A percentile compares a stretch with the other conserved stretches of the same genome.
Evolutionary conservation across 2,329 filamentous ascomycete species (phyloP).

Genomic region (Penicillium psychrosexuale): DNA sequence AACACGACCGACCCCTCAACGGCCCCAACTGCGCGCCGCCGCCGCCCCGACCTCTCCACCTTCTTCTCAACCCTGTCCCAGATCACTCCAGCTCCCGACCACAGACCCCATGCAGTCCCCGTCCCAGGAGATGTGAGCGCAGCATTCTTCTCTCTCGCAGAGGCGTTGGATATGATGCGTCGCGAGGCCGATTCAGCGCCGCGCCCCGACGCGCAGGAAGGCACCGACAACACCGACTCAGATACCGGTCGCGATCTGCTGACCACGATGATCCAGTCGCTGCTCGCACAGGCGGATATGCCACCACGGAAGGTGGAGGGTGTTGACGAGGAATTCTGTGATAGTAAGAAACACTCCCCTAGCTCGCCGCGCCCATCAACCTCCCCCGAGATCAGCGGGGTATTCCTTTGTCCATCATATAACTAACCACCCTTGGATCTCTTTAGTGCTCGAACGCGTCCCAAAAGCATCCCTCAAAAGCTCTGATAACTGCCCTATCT

Average conservation of each 20-base stretch:
- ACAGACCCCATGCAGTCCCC: conserved; percentile 57
- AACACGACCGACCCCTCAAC: conserved; percentile 36
- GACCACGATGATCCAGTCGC: conserved; percentile 53
- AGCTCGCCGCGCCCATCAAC: not conserved
- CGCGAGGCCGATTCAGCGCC: conserved; percentile 43
- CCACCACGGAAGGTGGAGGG: conserved; percentile 61
- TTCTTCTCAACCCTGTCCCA: conserved; percentile 62
- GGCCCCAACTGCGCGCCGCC: conserved; percentile 36
- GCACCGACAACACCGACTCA: conserved; percentile 29
- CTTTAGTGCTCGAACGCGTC: conserved; percentile 55
- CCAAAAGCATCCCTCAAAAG: conserved; percentile 54
- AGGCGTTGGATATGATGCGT: conserved; percentile 59
- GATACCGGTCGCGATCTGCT: conserved; percentile 46
- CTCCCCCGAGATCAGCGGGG: not conserved
- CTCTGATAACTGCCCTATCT: conserved; percentile 58
- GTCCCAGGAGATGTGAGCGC: conserved; percentile 60
- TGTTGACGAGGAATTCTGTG: conserved; percentile 59
- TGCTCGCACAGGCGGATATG: conserved; percentile 56
- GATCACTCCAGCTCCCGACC: conserved; percentile 52
- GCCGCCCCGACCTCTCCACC: conserved; percentile 62
- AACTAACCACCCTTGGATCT: not conserved
- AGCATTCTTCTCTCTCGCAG: conserved; percentile 58
- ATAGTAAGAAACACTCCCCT: conserved; percentile 35
- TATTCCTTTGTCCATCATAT: not conserved
- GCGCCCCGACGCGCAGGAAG: conserved; percentile 32